phyloP scores from a whole-genome alignment of 2,329 filamentous ascomycete genomes.

The Teratosphaeria epicoccoides region DNA sequence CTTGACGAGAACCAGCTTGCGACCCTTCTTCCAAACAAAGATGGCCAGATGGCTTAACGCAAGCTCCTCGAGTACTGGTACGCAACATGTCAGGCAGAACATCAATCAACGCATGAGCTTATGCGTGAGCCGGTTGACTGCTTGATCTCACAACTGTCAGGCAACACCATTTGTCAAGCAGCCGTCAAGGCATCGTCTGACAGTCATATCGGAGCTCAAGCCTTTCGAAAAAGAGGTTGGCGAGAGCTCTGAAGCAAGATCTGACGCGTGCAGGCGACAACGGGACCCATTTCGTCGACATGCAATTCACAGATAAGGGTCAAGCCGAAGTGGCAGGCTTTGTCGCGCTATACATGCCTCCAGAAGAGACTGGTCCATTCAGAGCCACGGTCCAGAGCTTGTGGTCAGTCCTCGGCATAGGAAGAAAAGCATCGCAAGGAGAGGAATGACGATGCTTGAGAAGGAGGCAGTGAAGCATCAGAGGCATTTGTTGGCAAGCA shows the following conservation, averaged over 20 bases:
- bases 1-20: slow-evolving; percentile 46
- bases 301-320: slow-evolving; percentile 11
- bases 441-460: slow-evolving; percentile 47
- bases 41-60: slow-evolving; percentile 16
- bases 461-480: slow-evolving; percentile 40
- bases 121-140: no score
- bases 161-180: no score
- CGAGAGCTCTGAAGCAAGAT: no score
- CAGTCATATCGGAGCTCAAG: no score
- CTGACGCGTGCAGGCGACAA: slow-evolving; percentile 38
- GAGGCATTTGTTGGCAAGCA: slow-evolving; percentile 44
- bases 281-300: slow-evolving; percentile 41
- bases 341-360: slow-evolving; percentile 44
- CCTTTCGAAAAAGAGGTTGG: no score
- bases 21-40: slow-evolving; percentile 44
- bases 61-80: slow-evolving; percentile 51
- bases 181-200: no score
- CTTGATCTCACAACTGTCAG: no score
- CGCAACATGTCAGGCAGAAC: no score
- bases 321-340: slow-evolving; percentile 43
- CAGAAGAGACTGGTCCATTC: slow-evolving; percentile 46
- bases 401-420: slow-evolving; percentile 45
- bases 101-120: no score
- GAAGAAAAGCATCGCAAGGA: slow-evolving; percentile 41
- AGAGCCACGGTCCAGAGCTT: slow-evolving; percentile 47